Base-by-base conservation (phyloP, 108 stramenopile genomes). In the Mediolabrus comicus region DNA sequence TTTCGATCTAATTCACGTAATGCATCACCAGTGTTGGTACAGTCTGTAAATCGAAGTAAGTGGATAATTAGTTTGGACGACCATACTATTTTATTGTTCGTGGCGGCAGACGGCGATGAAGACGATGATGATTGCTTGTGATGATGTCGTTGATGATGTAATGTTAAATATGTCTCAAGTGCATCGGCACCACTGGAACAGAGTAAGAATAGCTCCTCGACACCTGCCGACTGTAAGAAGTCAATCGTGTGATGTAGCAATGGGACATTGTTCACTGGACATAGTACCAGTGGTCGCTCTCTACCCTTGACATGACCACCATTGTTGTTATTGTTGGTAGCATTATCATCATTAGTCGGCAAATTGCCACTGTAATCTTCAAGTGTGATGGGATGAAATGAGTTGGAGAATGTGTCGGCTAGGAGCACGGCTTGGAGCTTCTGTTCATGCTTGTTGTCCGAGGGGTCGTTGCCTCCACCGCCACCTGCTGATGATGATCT, bases 241-340 rank as follows among this genome's bases (percentile, higher is more conserved):
- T 98, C 97, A 58, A 99, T 73, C 3, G 92, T 75, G 74, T 98
- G 97, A 66, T 98, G 94, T 27, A 99, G 55, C 68, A 99, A 62
- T 0, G 95, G 80, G 30, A 98, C 87, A 75, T 98, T 98, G 69
- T 96, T 97, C 54, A 99, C 82, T 3, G 96, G 96, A 46, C 97
- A 95, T 22, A 99, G 68, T 13, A 92, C 82, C 24, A 78, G 49
- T 30, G 77, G 77, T 0, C 77, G 65, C 26, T 71, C 57, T 13
- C 51, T 30, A 9, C 59, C 54, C 16, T 62, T 69, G 27, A 30
- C 24, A 24, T 35, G 26, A 16, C 49, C 39, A 12, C 36, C n/a
- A 19, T 3, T 34, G 1, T 3, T 10, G n/a, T 25, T 26, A 26
- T 0, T 61, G 94, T 90, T 49, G 84, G 63, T 46, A 34, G 22